Base-by-base conservation (phyloP, 2,329 filamentous ascomycete species). In the Aaosphaeria arxii region DNA sequence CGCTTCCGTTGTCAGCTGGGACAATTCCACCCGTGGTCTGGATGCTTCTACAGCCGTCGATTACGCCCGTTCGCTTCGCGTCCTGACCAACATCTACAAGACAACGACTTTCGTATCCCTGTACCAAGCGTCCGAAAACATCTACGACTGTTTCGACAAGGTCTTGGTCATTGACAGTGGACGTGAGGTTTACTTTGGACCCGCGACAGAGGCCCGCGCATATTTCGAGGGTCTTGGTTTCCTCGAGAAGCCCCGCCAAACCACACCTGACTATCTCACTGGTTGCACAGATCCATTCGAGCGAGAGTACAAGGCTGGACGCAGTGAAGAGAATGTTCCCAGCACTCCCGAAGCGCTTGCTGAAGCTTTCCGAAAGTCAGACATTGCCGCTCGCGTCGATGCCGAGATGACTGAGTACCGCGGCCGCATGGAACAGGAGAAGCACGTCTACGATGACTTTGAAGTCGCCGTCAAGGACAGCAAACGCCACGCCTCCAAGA, bases 241-340 rank as follows among this genome's bases (percentile, higher is more conserved):
- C 63, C 76, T 83, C 5, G 80, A 85, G 6, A 87, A 87, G 44
- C 87, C 87, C 1, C 79, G 89, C 44, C 87, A 91, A 67, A 94
- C 89, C 0, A 90, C 86, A 0, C 86, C 88, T 0, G 89, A 94
- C 63, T 94, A 90, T 58, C 75, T 94, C 7, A 92, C 88, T 1
- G 87, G 86, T 39, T 91, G 87, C 65, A 94, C 89, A 2, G 88
- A 92, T 62, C 82, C 87, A n/a, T 91, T 88, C 55, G 89, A 95
- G 69, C 81, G 90, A 36, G 83, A 87, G 43, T 94, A 90, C 64
- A 82, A 85, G 33, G 71, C 82, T 1, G 89, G 88, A 0, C 77
- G 82, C 56, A 86, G 82, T 5, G 71, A 79, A 4, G 76, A 78
- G 4, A 83, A 91, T 58, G 83, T 85, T 0, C 89, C 89, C 0